Evolutionary conservation across 441 rosid species (phyloP).

Genomic region (Adansonia rubrostipa): DNA sequence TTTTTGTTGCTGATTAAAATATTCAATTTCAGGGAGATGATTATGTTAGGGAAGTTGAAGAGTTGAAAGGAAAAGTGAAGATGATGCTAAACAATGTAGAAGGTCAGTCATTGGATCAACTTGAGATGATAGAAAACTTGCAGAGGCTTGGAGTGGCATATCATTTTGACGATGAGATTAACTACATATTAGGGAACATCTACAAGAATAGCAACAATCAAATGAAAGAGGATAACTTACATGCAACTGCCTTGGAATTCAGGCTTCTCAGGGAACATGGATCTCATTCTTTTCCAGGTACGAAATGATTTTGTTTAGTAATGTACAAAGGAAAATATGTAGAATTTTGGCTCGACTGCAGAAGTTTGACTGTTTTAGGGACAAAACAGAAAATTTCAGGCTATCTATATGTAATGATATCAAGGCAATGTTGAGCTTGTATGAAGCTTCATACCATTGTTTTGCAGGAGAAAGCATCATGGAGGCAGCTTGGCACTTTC

Average conservation of each 20-base stretch:
- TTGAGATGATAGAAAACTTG: conserved; percentile 10
- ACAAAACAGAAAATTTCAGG: background rate
- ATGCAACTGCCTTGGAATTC: background rate
- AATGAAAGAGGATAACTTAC: background rate
- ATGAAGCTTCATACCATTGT: conserved; percentile 13
- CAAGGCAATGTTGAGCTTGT: conserved; percentile 9
- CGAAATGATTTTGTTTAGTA: background rate
- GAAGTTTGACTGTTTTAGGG: background rate
- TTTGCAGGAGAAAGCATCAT: background rate
- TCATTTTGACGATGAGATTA: background rate
- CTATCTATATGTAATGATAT: background rate
- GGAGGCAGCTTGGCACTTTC: conserved; percentile 12
- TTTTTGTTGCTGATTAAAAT: background rate
- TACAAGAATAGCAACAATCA: background rate
- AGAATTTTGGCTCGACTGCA: background rate
- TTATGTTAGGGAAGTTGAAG: background rate
- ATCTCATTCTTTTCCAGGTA: background rate
- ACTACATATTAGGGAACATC: background rate
- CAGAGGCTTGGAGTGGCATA: conserved; percentile 1
- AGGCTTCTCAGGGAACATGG: background rate
- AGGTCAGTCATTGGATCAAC: background rate
- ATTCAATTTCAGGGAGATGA: conserved; percentile 9
- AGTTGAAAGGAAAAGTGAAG: background rate
- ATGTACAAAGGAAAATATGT: no score
- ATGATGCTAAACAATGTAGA: background rate